Evolutionary conservation across 2,329 filamentous ascomycete genomes (phyloP).

Genomic region (Aspergillus aculeatus): DNA sequence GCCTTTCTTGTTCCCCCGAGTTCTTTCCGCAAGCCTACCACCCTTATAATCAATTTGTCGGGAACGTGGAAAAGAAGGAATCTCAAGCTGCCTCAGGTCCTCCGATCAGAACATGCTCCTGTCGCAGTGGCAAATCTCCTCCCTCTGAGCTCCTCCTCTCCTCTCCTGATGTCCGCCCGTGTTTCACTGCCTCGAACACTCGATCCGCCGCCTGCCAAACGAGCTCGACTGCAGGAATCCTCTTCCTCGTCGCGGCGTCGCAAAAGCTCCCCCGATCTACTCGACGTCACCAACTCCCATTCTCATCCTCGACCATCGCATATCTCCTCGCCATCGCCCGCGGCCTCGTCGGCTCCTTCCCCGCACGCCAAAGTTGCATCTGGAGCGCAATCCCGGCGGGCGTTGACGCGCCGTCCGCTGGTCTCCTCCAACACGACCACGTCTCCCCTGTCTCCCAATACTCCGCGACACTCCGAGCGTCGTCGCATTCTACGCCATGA

Average conservation of each 20-base stretch:
- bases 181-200: slow-evolving; percentile 28
- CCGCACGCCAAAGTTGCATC: slow-evolving; percentile 13
- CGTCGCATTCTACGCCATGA: slow-evolving; percentile 21
- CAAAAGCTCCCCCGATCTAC: slow-evolving; percentile 35
- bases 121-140: neutral
- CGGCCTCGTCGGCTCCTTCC: slow-evolving; percentile 11
- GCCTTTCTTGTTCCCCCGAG: neutral
- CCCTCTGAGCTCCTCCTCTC: slow-evolving; percentile 19
- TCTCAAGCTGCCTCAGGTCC: neutral
- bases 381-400: slow-evolving; percentile 3
- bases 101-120: neutral
- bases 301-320: slow-evolving; percentile 7
- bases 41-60: neutral
- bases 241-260: slow-evolving; percentile 21
- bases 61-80: no score
- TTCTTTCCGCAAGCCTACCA: neutral
- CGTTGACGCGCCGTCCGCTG: slow-evolving; percentile 7
- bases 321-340: slow-evolving; percentile 12
- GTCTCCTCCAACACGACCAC: neutral
- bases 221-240: slow-evolving; percentile 23
- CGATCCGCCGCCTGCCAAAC: slow-evolving; percentile 26
- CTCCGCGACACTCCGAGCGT: slow-evolving; percentile 6
- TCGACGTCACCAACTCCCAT: slow-evolving; percentile 26
- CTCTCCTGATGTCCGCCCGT: slow-evolving; percentile 33
- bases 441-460: neutral